A percentile compares a stretch with the other conserved stretches of the same genome.
phyloP scores from a whole-genome alignment of 2,329 filamentous ascomycete species.

The Cladophialophora chaetospira region DNA sequence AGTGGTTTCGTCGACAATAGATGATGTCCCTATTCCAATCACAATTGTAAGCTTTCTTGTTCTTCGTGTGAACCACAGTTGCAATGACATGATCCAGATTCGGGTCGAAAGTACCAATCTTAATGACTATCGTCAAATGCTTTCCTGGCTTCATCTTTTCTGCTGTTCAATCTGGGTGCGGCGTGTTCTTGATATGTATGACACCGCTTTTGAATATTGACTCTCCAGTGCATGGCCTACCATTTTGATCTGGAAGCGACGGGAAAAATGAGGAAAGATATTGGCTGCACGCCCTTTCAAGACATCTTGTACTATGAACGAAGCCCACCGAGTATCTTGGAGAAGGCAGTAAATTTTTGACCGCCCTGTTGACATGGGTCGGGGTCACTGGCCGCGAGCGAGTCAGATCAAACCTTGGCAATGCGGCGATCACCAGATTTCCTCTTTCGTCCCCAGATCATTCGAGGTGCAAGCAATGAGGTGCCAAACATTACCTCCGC shows the following conservation, averaged over 20 bases:
- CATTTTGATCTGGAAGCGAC: slow-evolving; percentile 15
- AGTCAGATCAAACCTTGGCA: slow-evolving; percentile 7
- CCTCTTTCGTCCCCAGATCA: slow-evolving; percentile 1
- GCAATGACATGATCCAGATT: slow-evolving; percentile 7
- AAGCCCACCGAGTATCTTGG: not conserved
- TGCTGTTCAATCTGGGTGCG: not conserved
- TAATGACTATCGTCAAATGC: slow-evolving; percentile 78
- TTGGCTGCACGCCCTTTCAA: slow-evolving; percentile 5
- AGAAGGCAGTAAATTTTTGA: not conserved
- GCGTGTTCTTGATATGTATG: slow-evolving; percentile 8
- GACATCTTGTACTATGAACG: not conserved
- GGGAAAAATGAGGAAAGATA: not conserved
- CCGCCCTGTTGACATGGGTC: not conserved
- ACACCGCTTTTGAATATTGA: slow-evolving; percentile 6
- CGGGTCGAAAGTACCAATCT: slow-evolving; percentile 66
- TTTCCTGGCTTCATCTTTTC: slow-evolving; percentile 65
- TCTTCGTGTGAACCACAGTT: not conserved
- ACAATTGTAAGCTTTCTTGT: slow-evolving; percentile 20
- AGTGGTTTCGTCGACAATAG: slow-evolving; percentile 95
- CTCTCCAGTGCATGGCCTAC: not conserved
- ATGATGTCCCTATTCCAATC: slow-evolving; percentile 88
- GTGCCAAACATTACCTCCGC: not conserved
- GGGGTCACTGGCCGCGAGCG: not conserved
- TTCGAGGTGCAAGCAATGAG: not conserved
- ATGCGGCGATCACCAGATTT: not conserved